These are phyloP conservation scores for Termitomyces bulborhizus DNA, from an alignment of 768 basidiomycete species.

Conservation along the genomic window DNA sequence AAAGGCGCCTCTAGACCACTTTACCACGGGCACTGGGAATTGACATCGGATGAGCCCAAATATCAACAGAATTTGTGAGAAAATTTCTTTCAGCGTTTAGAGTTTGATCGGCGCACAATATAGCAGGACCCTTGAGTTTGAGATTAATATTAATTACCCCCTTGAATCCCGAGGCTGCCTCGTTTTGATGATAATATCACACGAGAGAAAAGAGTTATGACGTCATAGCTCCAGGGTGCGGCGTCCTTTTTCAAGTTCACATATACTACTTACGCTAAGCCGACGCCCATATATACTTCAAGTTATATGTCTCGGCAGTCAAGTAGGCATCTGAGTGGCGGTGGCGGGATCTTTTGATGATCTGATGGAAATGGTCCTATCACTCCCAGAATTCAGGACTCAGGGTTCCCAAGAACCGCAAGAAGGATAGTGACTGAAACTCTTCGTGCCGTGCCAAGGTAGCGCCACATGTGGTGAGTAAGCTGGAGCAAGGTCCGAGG, in stretches of 20 bases:
- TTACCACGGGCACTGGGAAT: background rate
- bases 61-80: background rate
- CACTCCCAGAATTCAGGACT: background rate
- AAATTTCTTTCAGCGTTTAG: background rate
- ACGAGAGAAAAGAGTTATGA: background rate
- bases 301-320: background rate
- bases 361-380: background rate
- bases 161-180: background rate
- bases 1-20: background rate
- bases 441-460: background rate
- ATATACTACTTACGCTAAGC: background rate
- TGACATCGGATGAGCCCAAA: background rate
- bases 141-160: slow-evolving; percentile 1
- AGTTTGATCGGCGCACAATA: slow-evolving; percentile 1
- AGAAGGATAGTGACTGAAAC: background rate
- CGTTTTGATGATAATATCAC: background rate
- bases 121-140: background rate
- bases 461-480: background rate
- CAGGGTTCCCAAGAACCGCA: background rate
- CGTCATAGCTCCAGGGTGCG: background rate
- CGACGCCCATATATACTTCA: background rate
- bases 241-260: background rate
- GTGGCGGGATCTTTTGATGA: background rate
- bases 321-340: background rate
- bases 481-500: background rate